Conservation (phyloP, 2,329 filamentous ascomycete species). For the Cyanodermella asteris region DNA sequence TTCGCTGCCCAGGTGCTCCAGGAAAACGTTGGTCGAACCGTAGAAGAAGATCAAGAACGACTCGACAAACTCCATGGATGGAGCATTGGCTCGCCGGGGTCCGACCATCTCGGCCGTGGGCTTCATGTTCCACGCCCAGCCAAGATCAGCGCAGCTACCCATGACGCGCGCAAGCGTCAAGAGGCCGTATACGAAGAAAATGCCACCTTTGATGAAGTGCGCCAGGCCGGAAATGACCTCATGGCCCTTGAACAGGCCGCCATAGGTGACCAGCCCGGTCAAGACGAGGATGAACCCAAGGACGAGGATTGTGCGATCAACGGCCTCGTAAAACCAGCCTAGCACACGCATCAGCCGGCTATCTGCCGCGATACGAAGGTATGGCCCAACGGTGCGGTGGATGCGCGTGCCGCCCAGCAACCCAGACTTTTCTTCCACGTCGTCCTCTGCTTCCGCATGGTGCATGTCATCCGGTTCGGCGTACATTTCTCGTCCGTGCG, state of each 20-base stretch:
- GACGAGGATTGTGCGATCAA: slow-evolving; percentile 58
- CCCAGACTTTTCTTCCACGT: slow-evolving; percentile 13
- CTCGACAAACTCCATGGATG: slow-evolving; percentile 73
- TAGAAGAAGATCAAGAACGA: slow-evolving; percentile 80
- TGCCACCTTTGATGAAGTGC: slow-evolving; percentile 82
- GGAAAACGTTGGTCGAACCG: slow-evolving; percentile 71
- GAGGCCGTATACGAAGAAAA: slow-evolving; percentile 86
- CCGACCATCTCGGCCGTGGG: slow-evolving; percentile 35
- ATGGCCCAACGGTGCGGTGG: too few relatives aligned
- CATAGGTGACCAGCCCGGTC: slow-evolving; percentile 55
- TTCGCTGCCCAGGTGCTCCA: slow-evolving; percentile 64
- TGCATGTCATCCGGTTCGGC: too few relatives aligned
- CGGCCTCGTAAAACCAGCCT: slow-evolving; percentile 37
- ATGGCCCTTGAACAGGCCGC: slow-evolving; percentile 58
- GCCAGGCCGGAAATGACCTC: slow-evolving; percentile 65
- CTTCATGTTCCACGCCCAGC: slow-evolving; percentile 88
- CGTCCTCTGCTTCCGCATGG: too few relatives aligned
- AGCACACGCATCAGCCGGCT: slow-evolving; percentile 36
- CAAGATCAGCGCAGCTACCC: slow-evolving; percentile 71
- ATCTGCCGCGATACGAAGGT: too few relatives aligned
- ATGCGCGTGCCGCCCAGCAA: too few relatives aligned
- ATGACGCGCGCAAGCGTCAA: slow-evolving; percentile 76
- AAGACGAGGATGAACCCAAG: slow-evolving; percentile 53
- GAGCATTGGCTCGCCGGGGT: slow-evolving; percentile 38
- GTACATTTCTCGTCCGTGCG: too few relatives aligned